phyloP scores from a whole-genome alignment of 2,329 filamentous ascomycete species.

The Teratosphaeria pseudoeucalypti region DNA sequence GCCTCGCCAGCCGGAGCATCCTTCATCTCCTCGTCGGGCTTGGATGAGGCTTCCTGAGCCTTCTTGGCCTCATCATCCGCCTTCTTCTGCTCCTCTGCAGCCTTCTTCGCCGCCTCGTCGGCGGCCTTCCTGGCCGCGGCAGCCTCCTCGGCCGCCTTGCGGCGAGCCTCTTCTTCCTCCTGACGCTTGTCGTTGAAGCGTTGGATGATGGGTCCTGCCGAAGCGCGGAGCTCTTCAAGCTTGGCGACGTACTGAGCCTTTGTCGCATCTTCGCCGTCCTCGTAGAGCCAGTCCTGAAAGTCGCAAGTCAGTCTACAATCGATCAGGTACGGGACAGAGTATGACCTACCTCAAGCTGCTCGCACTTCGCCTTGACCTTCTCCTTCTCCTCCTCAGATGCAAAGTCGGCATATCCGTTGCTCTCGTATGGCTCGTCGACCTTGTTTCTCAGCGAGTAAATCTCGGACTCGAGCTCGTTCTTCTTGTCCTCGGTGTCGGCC shows the following conservation, averaged over 20 bases:
- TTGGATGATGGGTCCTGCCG: constrained; percentile 85
- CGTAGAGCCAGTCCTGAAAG: constrained; percentile 88
- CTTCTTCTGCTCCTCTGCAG: constrained; percentile 57
- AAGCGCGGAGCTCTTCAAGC: constrained; percentile 85
- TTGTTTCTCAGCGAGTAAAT: constrained; percentile 97
- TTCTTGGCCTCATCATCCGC: constrained; percentile 35
- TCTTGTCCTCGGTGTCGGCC: constrained; percentile 96
- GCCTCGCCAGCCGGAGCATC: constrained; percentile 37
- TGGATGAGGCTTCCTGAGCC: constrained; percentile 21
- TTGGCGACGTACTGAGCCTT: constrained; percentile 92
- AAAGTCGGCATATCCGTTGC: constrained; percentile 53
- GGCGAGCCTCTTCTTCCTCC: constrained; percentile 66
- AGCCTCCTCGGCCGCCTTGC: constrained; percentile 55
- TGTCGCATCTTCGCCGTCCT: constrained; percentile 86
- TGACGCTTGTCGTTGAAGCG: constrained; percentile 93
- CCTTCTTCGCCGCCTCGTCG: constrained; percentile 65
- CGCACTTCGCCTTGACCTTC: constrained; percentile 73
- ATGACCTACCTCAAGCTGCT: constrained; percentile 66
- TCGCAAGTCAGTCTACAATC: constrained; percentile 8
- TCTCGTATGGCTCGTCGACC: constrained; percentile 72
- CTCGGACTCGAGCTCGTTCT: constrained; percentile 97
- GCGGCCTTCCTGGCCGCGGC: constrained; percentile 52
- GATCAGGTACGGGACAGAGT: not conserved
- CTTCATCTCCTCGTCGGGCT: constrained; percentile 46
- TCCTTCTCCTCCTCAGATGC: constrained; percentile 87